Evolutionary conservation across 2,329 filamentous ascomycete species (phyloP).

Genomic region (Microdochium paspali): DNA sequence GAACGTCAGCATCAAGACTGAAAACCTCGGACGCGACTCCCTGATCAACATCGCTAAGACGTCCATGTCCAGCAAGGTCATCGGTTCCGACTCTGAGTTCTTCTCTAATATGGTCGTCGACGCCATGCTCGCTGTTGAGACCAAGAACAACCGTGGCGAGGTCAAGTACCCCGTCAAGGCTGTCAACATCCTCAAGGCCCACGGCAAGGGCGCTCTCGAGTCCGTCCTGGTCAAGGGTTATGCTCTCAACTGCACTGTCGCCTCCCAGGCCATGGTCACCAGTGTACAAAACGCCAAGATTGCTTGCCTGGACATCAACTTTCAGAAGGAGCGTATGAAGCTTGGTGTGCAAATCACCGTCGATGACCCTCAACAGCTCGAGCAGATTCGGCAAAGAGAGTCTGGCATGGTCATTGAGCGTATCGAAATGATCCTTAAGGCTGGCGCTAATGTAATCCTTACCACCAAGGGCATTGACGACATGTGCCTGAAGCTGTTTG

Average conservation of each 20-base stretch:
- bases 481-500: conserved; percentile 84
- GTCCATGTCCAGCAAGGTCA: conserved; percentile 99
- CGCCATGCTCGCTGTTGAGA: conserved; percentile 90
- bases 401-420: conserved; percentile 87
- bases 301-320: conserved; percentile 91
- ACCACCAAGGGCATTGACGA: conserved; percentile 99
- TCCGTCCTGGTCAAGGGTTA: conserved; percentile 92
- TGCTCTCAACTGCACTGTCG: conserved; percentile 96
- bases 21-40: conserved; percentile 80
- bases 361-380: conserved; percentile 91
- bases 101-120: conserved; percentile 97
- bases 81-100: conserved; percentile 90
- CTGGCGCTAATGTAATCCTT: conserved; percentile 89
- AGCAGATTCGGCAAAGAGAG: conserved; percentile 92
- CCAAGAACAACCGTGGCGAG: conserved; percentile 82
- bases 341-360: conserved; percentile 96
- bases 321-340: conserved; percentile 99
- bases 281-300: conserved; percentile 91
- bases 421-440: conserved; percentile 95
- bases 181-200: conserved; percentile 96
- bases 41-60: conserved; percentile 95
- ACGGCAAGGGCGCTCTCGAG: conserved; percentile 85
- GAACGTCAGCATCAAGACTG: conserved; percentile 93
- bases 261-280: conserved; percentile 96
- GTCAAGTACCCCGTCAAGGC: conserved; percentile 97